A percentile compares a stretch with the other conserved stretches of the same genome.
Conservation (phyloP, 352 stramenopile genomes). For the Phytophthora tentaculata region DNA sequence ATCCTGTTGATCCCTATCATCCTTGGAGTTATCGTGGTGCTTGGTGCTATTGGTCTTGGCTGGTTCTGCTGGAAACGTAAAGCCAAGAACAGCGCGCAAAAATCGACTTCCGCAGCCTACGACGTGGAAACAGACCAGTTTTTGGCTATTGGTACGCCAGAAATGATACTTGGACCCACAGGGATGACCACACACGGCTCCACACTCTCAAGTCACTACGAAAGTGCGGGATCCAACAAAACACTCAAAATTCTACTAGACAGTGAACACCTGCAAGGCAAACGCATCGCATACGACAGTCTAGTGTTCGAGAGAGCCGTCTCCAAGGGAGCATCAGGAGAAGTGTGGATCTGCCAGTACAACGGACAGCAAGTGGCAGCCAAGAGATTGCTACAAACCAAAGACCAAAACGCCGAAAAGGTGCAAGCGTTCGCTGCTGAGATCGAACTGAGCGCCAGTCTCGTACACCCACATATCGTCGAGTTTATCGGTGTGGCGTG, state of each 20-base stretch:
- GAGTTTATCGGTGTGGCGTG: slow-evolving; percentile 56
- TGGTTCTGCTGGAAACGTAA: slow-evolving; percentile 34
- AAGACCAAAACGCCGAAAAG: slow-evolving; percentile 25
- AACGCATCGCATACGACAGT: slow-evolving; percentile 24
- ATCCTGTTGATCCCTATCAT: slow-evolving; percentile 31
- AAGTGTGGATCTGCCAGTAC: slow-evolving; percentile 53
- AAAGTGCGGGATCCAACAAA: slow-evolving; percentile 24
- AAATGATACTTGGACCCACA: slow-evolving; percentile 3
- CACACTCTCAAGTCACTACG: slow-evolving; percentile 10
- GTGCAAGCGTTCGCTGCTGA: slow-evolving; percentile 46
- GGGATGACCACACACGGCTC: slow-evolving; percentile 9
- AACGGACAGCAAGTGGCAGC: slow-evolving; percentile 40
- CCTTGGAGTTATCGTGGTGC: slow-evolving; percentile 14
- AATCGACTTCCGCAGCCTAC: neutral
- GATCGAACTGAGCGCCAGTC: slow-evolving; percentile 50
- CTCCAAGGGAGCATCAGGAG: slow-evolving; percentile 37
- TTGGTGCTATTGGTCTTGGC: slow-evolving; percentile 14
- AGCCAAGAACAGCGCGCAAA: slow-evolving; percentile 7
- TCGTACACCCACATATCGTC: slow-evolving; percentile 54
- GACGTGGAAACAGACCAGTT: slow-evolving; percentile 14
- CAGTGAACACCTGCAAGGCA: slow-evolving; percentile 17
- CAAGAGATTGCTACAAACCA: slow-evolving; percentile 44
- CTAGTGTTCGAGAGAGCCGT: slow-evolving; percentile 12
- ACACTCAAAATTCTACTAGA: slow-evolving; percentile 27
- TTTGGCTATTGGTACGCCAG: slow-evolving; percentile 11